Conservation (phyloP, 441 rosid genomes). For the Euphorbia corollata region DNA sequence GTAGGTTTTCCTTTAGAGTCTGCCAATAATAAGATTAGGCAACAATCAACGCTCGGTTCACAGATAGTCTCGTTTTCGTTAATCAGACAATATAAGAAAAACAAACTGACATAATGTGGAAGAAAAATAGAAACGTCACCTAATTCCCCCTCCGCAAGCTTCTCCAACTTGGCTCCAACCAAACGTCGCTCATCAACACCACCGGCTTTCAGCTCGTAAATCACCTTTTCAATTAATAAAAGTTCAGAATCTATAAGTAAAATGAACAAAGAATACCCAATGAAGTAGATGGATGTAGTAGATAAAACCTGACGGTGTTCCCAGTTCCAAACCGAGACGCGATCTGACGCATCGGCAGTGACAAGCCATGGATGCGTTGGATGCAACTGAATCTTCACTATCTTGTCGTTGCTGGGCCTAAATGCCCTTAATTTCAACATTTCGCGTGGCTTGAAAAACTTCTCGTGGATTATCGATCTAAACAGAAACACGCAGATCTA, state of each 20-base stretch:
- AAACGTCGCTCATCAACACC: conserved; percentile 95
- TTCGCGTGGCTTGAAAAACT: conserved; percentile 17
- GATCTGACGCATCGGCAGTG: conserved; percentile 79
- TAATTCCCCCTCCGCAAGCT: conserved; percentile 94
- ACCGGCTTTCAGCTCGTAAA: conserved; percentile 91
- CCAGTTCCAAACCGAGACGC: conserved; percentile 96
- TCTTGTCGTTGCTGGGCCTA: conserved; percentile 61
- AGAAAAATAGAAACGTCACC: conserved; percentile 29
- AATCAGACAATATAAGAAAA: background rate
- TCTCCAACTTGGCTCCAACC: conserved; percentile 94
- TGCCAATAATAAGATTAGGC: conserved; percentile 19
- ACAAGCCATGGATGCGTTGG: conserved; percentile 98
- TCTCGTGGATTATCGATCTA: conserved; percentile 15
- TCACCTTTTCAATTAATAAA: conserved; percentile 14
- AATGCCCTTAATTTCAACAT: conserved; percentile 80
- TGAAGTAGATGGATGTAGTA: background rate
- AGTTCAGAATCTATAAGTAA: background rate
- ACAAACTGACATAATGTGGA: background rate
- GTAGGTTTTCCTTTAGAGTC: conserved; percentile 79
- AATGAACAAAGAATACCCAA: background rate
- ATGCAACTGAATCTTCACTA: conserved; percentile 84
- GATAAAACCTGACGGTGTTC: conserved; percentile 68
- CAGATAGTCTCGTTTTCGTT: conserved; percentile 3
- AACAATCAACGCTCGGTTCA: background rate
- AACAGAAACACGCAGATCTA: conserved; percentile 1